Base-by-base conservation (phyloP, 2,329 filamentous ascomycete genomes). In the Alternaria tenuissima region DNA sequence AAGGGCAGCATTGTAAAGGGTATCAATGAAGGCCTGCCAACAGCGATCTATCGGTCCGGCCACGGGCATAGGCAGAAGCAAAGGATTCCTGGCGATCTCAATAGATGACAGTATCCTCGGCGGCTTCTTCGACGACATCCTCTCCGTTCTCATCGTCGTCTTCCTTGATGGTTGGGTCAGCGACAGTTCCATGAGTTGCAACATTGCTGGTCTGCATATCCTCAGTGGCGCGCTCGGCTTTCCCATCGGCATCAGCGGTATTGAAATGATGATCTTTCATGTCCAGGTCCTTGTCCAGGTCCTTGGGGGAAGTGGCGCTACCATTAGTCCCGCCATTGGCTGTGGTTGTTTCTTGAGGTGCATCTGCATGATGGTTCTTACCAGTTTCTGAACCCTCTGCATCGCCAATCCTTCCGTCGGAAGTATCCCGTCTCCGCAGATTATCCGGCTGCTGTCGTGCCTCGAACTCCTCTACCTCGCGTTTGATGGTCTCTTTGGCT, bases 31-130 rank as follows among this genome's bases (percentile, higher is more conserved):
- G 22, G 38, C 38, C 12, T 20, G 38, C 9, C n/a, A 36, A 44
- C 32, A 32, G 42, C 14, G 28, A 46, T 36, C 12, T 34, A 38
- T 44, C 53, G 51, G 53, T 16, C 49, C 53, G 41, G 41, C 16
- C n/a, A 52, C n/a, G 20, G 38, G 18, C 43, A 48, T 28, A 41
- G 26, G 20, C n/a, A 43, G 42, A 47, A 32, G 43, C 46, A 41
- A 43, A 56, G 18, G n/a, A 7, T 38, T 52, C 55, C 55, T 54
- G 48, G 41, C 26, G 54, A 42, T 42, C 36, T 86, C 82, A 97
- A 81, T 97, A 97, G 61, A 96, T 94, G 54, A 97, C 92, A 69
- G 90, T 93, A 72, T 97, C 93, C 81, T 97, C 93, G 61, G 93
- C 92, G 55, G 90, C 91, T 54, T 72, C 64, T 77, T 93, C 91